Evolutionary conservation across 345 rosid species (phyloP), one percentile per base, ranked within the genome.

Genomic region (Corchorus olitorius): DNA sequence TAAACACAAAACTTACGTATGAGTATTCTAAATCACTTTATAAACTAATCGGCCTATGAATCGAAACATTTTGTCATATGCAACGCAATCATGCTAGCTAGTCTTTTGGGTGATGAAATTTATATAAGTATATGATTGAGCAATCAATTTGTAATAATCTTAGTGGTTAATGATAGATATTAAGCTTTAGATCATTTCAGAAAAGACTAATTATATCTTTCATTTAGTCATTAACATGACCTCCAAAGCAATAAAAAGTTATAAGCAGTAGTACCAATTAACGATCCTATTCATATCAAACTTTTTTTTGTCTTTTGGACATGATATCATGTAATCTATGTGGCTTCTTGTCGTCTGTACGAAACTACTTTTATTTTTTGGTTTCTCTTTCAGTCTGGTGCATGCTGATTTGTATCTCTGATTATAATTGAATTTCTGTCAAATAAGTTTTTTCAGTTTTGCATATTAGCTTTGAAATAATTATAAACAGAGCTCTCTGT

Each of bases 271-370:
- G 27, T 27, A 8, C 22, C 20, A 50, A 27, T 27, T 27, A 27
- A 27, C 27, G 27, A 27, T 27, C 27, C 27, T 27, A 27, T 27
- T 50, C 60, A 13, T 34, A 53, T 35, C 74, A 35, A 70, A 20
- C 48, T 70, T 27, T 70, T 27, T 70, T 53, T 45, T 53, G 35
- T 39, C 43, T 39, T 1, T 6, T 39, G 61, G 74, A 17, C 22
- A 68, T 14, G 50, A 52, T 9, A 52, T 70, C 60, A 70, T 34
- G 73, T 2, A 70, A 70, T 70, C 73, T 70, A 17, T 70, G 73
- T 70, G 60, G 73, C 54, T 17, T 52, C 35, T 70, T 53, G 61
- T 53, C 61, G 60, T 52, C 61, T 70, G 12, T 27, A 27, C 27
- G 73, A 70, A 52, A 52, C 27, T 33, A 27, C 27, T 27, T 27